These are phyloP conservation scores for Malassezia arunalokei DNA, from an alignment of 1,284 basidiomycete genomes.

Conservation along the genomic window DNA sequence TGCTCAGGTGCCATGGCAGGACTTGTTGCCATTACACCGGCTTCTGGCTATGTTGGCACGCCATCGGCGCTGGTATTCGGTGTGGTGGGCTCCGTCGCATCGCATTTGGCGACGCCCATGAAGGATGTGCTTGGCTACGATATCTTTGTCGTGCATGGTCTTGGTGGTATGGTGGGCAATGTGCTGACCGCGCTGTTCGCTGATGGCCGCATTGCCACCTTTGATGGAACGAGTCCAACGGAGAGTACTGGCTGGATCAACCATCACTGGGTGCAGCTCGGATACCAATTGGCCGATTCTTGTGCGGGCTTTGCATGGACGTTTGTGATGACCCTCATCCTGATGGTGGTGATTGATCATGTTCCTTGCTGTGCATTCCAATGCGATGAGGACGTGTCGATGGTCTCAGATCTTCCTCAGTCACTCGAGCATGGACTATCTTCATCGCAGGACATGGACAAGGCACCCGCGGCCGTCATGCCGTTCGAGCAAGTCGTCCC, in stretches of 20 bases:
- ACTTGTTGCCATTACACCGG: slow-evolving; percentile 64
- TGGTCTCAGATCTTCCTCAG: too few species aligned
- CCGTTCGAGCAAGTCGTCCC: too few species aligned
- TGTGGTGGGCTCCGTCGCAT: slow-evolving; percentile 65
- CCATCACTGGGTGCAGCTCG: slow-evolving; percentile 60
- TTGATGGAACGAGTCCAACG: slow-evolving; percentile 65
- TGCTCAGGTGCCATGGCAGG: slow-evolving; percentile 21
- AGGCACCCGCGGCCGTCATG: too few species aligned
- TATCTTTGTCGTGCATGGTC: slow-evolving; percentile 74
- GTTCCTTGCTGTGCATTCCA: slow-evolving; percentile 75
- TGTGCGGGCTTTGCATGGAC: slow-evolving; percentile 36
- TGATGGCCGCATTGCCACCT: slow-evolving; percentile 66
- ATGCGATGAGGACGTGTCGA: slow-evolving; percentile 57
- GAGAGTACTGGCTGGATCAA: slow-evolving; percentile 66
- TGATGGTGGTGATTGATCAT: slow-evolving; percentile 83
- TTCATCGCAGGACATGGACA: too few species aligned
- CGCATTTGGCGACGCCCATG: slow-evolving; percentile 89
- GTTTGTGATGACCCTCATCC: slow-evolving; percentile 52
- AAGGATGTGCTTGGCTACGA: slow-evolving; percentile 54
- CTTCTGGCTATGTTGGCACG: slow-evolving; percentile 51
- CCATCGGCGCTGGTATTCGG: slow-evolving; percentile 48
- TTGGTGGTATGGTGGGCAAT: slow-evolving; percentile 81
- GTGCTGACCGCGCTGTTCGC: slow-evolving; percentile 76
- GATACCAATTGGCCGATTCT: slow-evolving; percentile 75
- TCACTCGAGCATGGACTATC: too few species aligned